phyloP scores from a whole-genome alignment of 352 stramenopile species.

The Phytophthora quininea region DNA sequence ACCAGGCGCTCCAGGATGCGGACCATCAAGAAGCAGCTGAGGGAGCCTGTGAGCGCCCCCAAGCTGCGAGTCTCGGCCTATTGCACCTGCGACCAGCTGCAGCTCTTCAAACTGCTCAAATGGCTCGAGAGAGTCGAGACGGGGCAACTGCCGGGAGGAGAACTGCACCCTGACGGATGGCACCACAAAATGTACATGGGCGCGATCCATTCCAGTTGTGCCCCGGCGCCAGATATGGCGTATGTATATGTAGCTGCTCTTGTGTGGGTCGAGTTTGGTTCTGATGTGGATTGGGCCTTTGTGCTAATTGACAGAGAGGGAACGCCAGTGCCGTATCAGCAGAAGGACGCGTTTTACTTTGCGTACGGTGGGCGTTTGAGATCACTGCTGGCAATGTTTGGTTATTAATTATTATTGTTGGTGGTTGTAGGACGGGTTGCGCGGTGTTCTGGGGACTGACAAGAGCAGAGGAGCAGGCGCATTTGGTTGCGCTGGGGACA shows the following conservation, averaged over 20 bases:
- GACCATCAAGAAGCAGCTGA: constrained; percentile 84
- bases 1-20: constrained; percentile 82
- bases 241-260: constrained; percentile 18
- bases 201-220: constrained; percentile 79
- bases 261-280: constrained; percentile 5
- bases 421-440: constrained; percentile 67
- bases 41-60: constrained; percentile 67
- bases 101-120: constrained; percentile 89
- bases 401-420: background rate
- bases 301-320: constrained; percentile 14
- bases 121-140: constrained; percentile 86
- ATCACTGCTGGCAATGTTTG: background rate
- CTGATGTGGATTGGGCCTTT: background rate
- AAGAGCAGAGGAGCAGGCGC: constrained; percentile 76
- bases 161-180: constrained; percentile 83
- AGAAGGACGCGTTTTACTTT: constrained; percentile 90
- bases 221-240: constrained; percentile 47
- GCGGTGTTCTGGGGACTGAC: constrained; percentile 91
- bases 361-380: constrained; percentile 44
- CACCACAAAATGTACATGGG: constrained; percentile 90
- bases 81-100: constrained; percentile 83
- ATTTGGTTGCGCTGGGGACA: constrained; percentile 61
- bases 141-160: constrained; percentile 72
- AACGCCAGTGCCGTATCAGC: constrained; percentile 51
- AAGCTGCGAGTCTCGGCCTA: constrained; percentile 88